These are phyloP conservation scores for Penicillium verrucosum DNA, from an alignment of 2,329 filamentous ascomycete species.

Conservation along the genomic window DNA sequence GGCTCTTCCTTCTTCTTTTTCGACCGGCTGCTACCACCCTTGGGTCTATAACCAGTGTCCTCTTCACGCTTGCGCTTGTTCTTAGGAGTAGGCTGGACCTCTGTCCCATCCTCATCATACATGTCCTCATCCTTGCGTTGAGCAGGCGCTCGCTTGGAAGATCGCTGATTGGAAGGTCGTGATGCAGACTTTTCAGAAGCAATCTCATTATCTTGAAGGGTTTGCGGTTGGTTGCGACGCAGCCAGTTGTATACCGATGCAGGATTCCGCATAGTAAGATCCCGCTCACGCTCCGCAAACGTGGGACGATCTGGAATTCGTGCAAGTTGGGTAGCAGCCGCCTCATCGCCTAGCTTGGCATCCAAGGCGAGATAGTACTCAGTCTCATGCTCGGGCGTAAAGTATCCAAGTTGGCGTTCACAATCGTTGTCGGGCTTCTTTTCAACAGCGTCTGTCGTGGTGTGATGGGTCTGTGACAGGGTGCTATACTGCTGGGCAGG, in stretches of 20 bases:
- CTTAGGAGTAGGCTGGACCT: conserved; percentile 38
- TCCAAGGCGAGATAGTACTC: conserved; percentile 44
- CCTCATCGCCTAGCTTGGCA: conserved; percentile 38
- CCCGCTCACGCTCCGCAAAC: conserved; percentile 54
- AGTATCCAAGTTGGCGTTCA: conserved; percentile 41
- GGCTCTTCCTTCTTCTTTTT: conserved; percentile 44
- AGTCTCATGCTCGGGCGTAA: conserved; percentile 44
- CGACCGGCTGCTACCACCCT: conserved; percentile 43
- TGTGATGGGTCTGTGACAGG: conserved; percentile 34
- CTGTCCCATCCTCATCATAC: conserved; percentile 45
- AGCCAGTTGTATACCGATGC: conserved; percentile 97
- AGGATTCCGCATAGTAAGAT: conserved; percentile 68
- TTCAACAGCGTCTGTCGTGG: conserved; percentile 15
- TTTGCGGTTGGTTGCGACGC: conserved; percentile 75
- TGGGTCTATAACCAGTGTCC: conserved; percentile 47
- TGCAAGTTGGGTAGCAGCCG: conserved; percentile 54
- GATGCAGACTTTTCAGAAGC: conserved; percentile 42
- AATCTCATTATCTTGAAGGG: conserved; percentile 69
- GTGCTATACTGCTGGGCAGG: conserved; percentile 35
- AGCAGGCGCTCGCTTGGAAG: conserved; percentile 41
- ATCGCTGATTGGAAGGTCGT: conserved; percentile 40
- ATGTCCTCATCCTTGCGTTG: conserved; percentile 42
- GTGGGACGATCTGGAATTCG: conserved; percentile 35
- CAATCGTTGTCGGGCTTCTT: conserved; percentile 20
- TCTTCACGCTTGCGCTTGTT: conserved; percentile 49